phyloP scores from a whole-genome alignment of 139 green algal genomes.

The Tetraselmis striata region DNA sequence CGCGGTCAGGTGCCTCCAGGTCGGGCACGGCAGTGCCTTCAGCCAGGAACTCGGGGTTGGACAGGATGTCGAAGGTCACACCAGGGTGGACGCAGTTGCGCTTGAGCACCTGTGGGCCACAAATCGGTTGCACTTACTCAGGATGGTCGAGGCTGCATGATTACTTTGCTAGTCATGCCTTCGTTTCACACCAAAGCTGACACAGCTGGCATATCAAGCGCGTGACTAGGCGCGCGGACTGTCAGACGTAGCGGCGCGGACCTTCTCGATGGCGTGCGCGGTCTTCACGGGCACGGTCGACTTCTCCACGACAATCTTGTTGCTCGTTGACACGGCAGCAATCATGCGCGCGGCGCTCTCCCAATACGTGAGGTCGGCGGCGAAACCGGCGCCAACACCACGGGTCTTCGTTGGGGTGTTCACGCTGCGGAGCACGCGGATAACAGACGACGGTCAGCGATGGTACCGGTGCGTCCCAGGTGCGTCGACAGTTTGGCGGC shows the following conservation, averaged over 20 bases:
- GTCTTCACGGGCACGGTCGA: slow-evolving; percentile 60
- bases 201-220: too few species aligned
- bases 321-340: slow-evolving; percentile 13
- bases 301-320: slow-evolving; percentile 59
- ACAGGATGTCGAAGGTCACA: slow-evolving; percentile 36
- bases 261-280: slow-evolving; percentile 41
- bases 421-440: too few species aligned
- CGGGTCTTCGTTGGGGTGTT: slow-evolving; percentile 55
- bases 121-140: too few species aligned
- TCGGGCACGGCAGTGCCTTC: slow-evolving; percentile 27
- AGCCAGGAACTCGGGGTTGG: slow-evolving; percentile 57
- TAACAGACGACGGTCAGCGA: neutral
- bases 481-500: too few species aligned
- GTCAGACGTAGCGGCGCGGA: too few species aligned
- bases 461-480: neutral
- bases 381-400: slow-evolving; percentile 42
- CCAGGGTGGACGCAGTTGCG: slow-evolving; percentile 52
- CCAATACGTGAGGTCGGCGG: slow-evolving; percentile 62
- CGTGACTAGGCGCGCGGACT: too few species aligned
- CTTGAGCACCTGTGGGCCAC: slow-evolving; percentile 73
- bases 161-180: too few species aligned
- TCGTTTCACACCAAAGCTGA: too few species aligned
- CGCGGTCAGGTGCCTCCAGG: slow-evolving; percentile 38
- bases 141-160: too few species aligned
- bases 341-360: slow-evolving; percentile 44